Evolutionary conservation across 495 filamentous ascomycete genomes (phyloP).

Genomic region (Aspergillus bertholletiae): DNA sequence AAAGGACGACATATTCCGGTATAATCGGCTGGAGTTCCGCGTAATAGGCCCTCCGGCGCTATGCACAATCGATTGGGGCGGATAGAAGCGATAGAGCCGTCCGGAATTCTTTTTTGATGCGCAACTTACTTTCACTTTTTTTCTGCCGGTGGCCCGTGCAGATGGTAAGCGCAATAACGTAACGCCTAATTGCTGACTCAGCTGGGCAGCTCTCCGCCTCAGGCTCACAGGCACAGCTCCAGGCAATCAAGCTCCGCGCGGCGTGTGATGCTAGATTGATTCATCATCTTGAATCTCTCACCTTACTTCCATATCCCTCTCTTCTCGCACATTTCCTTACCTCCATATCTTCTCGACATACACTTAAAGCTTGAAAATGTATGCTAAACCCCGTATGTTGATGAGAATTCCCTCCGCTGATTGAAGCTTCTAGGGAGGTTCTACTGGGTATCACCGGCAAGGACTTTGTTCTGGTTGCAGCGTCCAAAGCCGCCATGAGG

Average conservation of each 20-base stretch:
- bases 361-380: slow-evolving; percentile 26
- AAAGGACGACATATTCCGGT: slow-evolving; percentile 69
- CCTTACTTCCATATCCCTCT: slow-evolving; percentile 6
- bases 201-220: slow-evolving; percentile 31
- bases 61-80: neutral
- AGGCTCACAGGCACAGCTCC: slow-evolving; percentile 30
- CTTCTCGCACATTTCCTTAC: neutral
- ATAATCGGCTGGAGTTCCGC: slow-evolving; percentile 3
- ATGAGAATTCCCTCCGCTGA: slow-evolving; percentile 13
- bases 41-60: neutral
- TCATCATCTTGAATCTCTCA: slow-evolving; percentile 6
- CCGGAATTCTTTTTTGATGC: slow-evolving; percentile 9
- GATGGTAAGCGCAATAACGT: slow-evolving; percentile 22
- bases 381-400: slow-evolving; percentile 6
- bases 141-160: slow-evolving; percentile 36
- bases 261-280: slow-evolving; percentile 13
- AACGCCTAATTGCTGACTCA: slow-evolving; percentile 36
- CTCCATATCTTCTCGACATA: neutral
- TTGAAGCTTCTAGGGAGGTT: slow-evolving; percentile 72
- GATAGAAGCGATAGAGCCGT: neutral
- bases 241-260: slow-evolving; percentile 46
- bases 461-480: slow-evolving; percentile 96
- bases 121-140: slow-evolving; percentile 32
- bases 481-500: slow-evolving; percentile 96
- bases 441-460: slow-evolving; percentile 96